A percentile compares a stretch with the other conserved stretches of the same genome.
phyloP scores from a whole-genome alignment of 2,329 filamentous ascomycete genomes.

The Onygenales sp. region DNA sequence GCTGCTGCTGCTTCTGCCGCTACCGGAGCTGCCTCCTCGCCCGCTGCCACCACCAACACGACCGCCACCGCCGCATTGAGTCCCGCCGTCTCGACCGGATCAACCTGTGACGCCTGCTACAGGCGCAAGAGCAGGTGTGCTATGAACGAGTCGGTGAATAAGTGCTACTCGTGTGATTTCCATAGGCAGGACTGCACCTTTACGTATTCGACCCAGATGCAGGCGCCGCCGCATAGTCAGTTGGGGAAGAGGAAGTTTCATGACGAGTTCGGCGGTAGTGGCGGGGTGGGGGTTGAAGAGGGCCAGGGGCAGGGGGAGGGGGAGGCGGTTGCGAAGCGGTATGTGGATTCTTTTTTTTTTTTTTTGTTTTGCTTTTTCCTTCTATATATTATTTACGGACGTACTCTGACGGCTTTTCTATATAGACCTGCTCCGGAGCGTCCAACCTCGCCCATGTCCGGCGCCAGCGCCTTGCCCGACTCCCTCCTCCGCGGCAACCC shows the following conservation, averaged over 20 bases:
- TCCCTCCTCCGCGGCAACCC: conserved; percentile 2
- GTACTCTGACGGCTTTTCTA: background rate
- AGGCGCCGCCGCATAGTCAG: conserved; percentile 1
- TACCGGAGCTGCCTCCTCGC: background rate
- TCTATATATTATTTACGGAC: background rate
- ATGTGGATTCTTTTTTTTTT: background rate
- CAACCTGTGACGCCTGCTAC: conserved; percentile 34
- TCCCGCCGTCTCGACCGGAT: conserved; percentile 4
- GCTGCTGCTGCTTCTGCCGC: background rate
- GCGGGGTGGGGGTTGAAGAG: conserved; percentile 15
- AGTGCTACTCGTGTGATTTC: conserved; percentile 36
- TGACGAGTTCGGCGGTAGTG: conserved; percentile 10
- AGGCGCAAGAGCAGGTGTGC: conserved; percentile 34
- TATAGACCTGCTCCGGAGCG: conserved; percentile 1
- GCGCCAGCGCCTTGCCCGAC: background rate
- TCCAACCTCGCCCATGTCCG: background rate
- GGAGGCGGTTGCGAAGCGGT: background rate
- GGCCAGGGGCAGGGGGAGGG: conserved; percentile 26
- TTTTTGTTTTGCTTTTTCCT: background rate
- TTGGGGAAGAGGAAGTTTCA: conserved; percentile 34
- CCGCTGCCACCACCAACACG: background rate
- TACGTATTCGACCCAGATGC: conserved; percentile 13
- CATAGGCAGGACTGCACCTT: conserved; percentile 37
- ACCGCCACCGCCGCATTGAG: background rate
- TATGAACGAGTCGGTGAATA: conserved; percentile 35